Evolutionary conservation across 129 eudicot species (phyloP), one percentile per base, ranked within the genome.

Genomic region (Flaveria robusta): DNA sequence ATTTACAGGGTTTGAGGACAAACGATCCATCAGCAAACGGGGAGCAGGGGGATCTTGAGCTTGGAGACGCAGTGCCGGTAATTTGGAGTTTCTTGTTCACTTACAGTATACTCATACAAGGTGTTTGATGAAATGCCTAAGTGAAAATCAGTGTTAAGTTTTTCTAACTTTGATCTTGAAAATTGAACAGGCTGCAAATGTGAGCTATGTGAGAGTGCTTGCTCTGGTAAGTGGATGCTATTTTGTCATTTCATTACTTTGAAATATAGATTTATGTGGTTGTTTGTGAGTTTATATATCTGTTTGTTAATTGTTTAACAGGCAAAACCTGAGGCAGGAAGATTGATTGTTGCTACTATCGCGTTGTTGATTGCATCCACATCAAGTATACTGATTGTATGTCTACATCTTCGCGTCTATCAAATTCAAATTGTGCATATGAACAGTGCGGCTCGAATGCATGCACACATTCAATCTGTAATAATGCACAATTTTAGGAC

Each of bases 311-410:
- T 62, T 19, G n/a, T 47, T 55, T 74, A 60, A 42, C 85, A 92
- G 98, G 98, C 98, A 66, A 92, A 90, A 79, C 96, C 96, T 1
- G 98, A 90, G 70, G 90, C 92, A 1, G 88, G 83, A 43, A 90
- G 83, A 52, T 79, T 92, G 66, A 80, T 85, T 69, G 14, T 92
- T 62, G 98, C 74, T 69, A 92, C 98, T 2, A 56, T 88, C 11
- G 95, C 96, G 18, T 82, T 92, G 82, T 77, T 92, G 77, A 86
- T 92, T 81, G 96, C 98, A 41, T 85, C 96, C 46, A 85, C 95
- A 6, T 81, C 96, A 45, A 87, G 86, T 84, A 74, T 92, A 58
- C 79, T 92, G 56, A 79, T 92, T 76, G 98, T 92, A 86, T 50
- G 93, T 79, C 27, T 65, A 20, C 64, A 34, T 71, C 22, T 70